Evolutionary conservation across 495 filamentous ascomycete species (phyloP).

Genomic region (Penicillium odoratum): DNA sequence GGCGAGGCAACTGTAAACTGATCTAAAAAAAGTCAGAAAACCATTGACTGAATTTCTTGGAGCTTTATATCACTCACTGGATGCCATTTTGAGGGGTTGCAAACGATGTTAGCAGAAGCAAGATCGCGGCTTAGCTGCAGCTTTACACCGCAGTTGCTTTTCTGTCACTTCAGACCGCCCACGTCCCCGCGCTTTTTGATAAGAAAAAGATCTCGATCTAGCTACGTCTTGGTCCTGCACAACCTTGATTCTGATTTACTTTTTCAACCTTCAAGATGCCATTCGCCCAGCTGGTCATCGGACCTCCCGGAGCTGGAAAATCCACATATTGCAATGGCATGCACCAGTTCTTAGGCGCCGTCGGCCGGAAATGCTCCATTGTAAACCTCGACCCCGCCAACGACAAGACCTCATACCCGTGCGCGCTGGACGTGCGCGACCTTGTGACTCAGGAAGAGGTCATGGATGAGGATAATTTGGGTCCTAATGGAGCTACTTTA

Average conservation of each 20-base stretch:
- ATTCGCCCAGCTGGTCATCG: slow-evolving; percentile 79
- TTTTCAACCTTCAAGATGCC: slow-evolving; percentile 43
- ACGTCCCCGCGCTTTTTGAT: slow-evolving; percentile 33
- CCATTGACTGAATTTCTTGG: not conserved
- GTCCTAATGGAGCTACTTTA: slow-evolving; percentile 87
- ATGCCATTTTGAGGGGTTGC: slow-evolving; percentile 33
- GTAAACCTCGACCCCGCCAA: slow-evolving; percentile 98
- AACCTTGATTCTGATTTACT: not conserved
- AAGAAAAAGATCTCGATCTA: slow-evolving; percentile 17
- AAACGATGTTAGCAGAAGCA: not conserved
- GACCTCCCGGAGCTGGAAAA: slow-evolving; percentile 91
- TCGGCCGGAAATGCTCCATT: slow-evolving; percentile 89
- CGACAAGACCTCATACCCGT: slow-evolving; percentile 64
- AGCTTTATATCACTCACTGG: slow-evolving; percentile 30
- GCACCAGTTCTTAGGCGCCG: slow-evolving; percentile 95
- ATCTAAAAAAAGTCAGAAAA: slow-evolving; percentile 27
- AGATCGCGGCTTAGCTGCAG: not conserved
- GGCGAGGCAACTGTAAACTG: slow-evolving; percentile 55
- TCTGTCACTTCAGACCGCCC: slow-evolving; percentile 25
- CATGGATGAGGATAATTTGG: slow-evolving; percentile 88
- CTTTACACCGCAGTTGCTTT: slow-evolving; percentile 22
- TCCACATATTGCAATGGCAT: slow-evolving; percentile 98
- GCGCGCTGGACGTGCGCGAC: slow-evolving; percentile 86
- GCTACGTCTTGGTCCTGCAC: slow-evolving; percentile 2
- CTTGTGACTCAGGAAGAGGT: slow-evolving; percentile 89